Base-by-base conservation (phyloP, 1,139 yeast genomes). In the Pichia sp. region DNA sequence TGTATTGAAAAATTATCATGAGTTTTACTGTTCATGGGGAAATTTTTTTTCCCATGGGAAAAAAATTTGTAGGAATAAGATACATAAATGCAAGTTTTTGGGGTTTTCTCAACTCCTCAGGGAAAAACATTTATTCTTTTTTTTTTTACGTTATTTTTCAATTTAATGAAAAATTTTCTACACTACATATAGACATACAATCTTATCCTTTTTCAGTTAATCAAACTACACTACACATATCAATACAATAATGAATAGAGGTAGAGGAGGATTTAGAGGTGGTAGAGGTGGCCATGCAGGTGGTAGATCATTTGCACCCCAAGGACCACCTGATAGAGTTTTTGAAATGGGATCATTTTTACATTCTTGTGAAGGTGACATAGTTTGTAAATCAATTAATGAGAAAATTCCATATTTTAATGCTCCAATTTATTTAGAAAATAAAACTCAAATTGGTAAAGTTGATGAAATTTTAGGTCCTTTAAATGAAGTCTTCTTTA, bases 381-480 rank as follows among this genome's bases (percentile, higher is more conserved):
- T 94, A 65, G 95, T 94, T 48, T 92, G 97, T 73, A 88, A 92
- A 64, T 88, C 97, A 44, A 86, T 86, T 63, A 92, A 92, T 69
- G 80, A 87, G 53, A 92, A 92, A 74, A 77, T 94, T 58, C 99
- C 99, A 61, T 94, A 92, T 69, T 94, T 94, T 79, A 94, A 94
- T 71, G 99, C 99, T 27, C 98, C 98, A 66, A 90, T 94, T 64
- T 94, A 85, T 68, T 79, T 92, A 59, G 97, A 92, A 68, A 92
- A 92, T 76, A 85, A 84, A 76, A 85, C 96, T 29, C 94, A 86
- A 65, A 82, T 94, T 48, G 99, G 99, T 61, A 94, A 94, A 70
- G 96, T 94, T 51, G 99, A 94, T 67, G 99, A 94, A 74, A 92
- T 94, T 57, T 76, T 94, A 61, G 99, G 99, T 46, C 97, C 98